Evolutionary conservation across 2,329 filamentous ascomycete species (phyloP).

Genomic region (Xylariaceae sp.): DNA sequence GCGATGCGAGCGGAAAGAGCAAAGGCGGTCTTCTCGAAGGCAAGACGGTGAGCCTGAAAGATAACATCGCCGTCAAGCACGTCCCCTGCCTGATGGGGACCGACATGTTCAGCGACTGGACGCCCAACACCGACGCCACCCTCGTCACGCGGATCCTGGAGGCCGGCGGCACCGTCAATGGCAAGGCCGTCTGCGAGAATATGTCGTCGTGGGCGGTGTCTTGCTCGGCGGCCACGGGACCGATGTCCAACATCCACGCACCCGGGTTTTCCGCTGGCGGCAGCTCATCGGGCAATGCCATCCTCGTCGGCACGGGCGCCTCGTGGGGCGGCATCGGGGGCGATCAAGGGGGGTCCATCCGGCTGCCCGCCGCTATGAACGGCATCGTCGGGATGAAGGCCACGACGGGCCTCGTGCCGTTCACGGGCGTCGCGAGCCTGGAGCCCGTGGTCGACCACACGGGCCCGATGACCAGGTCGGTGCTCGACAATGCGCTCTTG

Average conservation of each 20-base stretch:
- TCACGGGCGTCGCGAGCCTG: conserved; percentile 39
- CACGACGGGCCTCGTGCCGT: conserved; percentile 43
- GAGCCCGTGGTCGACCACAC: conserved; percentile 39
- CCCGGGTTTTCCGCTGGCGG: conserved; percentile 27
- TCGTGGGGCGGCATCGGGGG: conserved; percentile 27
- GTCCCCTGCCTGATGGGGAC: neutral
- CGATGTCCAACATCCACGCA: conserved; percentile 24
- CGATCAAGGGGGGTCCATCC: conserved; percentile 33
- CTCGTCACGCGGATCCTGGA: conserved; percentile 28
- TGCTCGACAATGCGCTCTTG: conserved; percentile 37
- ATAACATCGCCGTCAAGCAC: neutral
- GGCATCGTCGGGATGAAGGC: conserved; percentile 41
- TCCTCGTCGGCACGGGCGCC: neutral
- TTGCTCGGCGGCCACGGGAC: conserved; percentile 28
- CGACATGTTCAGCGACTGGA: neutral
- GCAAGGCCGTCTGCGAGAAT: conserved; percentile 32
- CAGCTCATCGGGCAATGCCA: conserved; percentile 26
- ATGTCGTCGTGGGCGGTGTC: conserved; percentile 30
- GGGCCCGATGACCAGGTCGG: conserved; percentile 37
- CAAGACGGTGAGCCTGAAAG: neutral
- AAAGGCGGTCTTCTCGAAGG: neutral
- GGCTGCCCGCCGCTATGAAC: conserved; percentile 32
- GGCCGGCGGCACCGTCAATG: conserved; percentile 27
- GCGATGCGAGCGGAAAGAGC: neutral
- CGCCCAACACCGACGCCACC: conserved; percentile 28